Percentiles rank a stretch among this genome's conserved stretches.
Conservation (phyloP, 164 flowering plant genomes). For the Magnolia changhungtana region DNA sequence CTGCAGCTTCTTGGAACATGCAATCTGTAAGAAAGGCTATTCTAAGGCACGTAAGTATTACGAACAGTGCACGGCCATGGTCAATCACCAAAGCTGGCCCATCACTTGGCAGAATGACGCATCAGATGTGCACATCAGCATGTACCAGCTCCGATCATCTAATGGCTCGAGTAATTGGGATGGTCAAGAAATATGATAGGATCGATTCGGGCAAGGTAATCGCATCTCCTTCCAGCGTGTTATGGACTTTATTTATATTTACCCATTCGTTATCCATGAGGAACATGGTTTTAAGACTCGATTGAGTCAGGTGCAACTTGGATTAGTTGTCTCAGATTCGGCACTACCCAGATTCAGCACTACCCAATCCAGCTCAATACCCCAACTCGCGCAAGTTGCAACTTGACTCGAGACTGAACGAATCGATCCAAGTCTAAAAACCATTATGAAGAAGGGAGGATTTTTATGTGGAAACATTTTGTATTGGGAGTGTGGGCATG, state of each 20-base stretch:
- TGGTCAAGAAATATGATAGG: slow-evolving; percentile 66
- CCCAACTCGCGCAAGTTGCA: too few species aligned
- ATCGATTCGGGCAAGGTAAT: slow-evolving; percentile 56
- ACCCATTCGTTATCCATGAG: too few species aligned
- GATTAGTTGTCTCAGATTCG: too few species aligned
- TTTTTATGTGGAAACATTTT: not conserved
- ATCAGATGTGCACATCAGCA: slow-evolving; percentile 39
- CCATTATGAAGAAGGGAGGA: too few species aligned
- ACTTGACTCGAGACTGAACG: too few species aligned
- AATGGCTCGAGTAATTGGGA: slow-evolving; percentile 47
- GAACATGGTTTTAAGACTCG: too few species aligned
- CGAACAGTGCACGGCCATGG: slow-evolving; percentile 13
- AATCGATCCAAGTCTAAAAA: too few species aligned
- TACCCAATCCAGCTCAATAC: too few species aligned
- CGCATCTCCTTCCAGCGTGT: not conserved
- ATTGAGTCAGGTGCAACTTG: too few species aligned
- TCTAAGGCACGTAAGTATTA: slow-evolving; percentile 38
- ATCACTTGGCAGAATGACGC: slow-evolving; percentile 17
- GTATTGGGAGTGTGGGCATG: not conserved
- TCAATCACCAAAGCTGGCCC: slow-evolving; percentile 10
- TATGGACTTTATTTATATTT: too few species aligned
- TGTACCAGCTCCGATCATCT: slow-evolving; percentile 33
- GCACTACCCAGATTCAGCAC: too few species aligned
- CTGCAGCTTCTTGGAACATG: slow-evolving; percentile 31
- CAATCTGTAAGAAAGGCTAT: slow-evolving; percentile 39